Conservation (phyloP, 2,329 filamentous ascomycete species). For the Elsinoe batatas region DNA sequence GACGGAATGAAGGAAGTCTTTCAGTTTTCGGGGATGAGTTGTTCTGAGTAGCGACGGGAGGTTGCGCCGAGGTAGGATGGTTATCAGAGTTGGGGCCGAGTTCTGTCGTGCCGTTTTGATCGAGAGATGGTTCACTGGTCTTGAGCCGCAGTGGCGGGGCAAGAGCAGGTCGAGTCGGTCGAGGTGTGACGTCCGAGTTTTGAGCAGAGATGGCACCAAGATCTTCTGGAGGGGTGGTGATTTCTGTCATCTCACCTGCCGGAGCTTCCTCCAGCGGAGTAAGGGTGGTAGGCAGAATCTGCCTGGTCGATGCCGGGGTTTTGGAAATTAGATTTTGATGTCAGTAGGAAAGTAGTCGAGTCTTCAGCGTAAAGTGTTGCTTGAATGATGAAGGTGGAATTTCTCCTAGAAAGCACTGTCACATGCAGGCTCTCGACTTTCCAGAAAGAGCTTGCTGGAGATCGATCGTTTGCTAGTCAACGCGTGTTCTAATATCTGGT, state of each 20-base stretch:
- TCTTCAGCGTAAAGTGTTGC: neutral
- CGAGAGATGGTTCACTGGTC: neutral
- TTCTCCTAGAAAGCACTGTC: neutral
- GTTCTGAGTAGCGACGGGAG: constrained; percentile 16
- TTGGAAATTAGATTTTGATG: neutral
- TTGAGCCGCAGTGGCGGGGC: constrained; percentile 9
- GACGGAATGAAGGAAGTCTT: constrained; percentile 25
- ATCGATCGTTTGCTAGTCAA: constrained; percentile 1
- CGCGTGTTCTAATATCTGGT: neutral
- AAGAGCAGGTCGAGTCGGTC: constrained; percentile 1
- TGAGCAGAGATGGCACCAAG: constrained; percentile 4
- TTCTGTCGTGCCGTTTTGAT: neutral
- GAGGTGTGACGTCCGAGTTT: constrained; percentile 10
- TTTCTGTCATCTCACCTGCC: constrained; percentile 10
- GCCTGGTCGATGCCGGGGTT: neutral
- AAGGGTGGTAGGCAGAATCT: neutral
- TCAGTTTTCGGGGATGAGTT: constrained; percentile 19
- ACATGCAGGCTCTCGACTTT: neutral
- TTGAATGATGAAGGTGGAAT: neutral
- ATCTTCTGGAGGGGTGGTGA: constrained; percentile 2
- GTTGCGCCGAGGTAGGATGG: constrained; percentile 21
- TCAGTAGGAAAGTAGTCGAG: neutral
- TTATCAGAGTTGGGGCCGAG: constrained; percentile 16
- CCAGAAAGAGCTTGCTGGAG: neutral
- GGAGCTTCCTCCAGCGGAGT: neutral